Evolutionary conservation across 169 alveolate genomes (phyloP).

Genomic region (Eimeria acervulina): DNA sequence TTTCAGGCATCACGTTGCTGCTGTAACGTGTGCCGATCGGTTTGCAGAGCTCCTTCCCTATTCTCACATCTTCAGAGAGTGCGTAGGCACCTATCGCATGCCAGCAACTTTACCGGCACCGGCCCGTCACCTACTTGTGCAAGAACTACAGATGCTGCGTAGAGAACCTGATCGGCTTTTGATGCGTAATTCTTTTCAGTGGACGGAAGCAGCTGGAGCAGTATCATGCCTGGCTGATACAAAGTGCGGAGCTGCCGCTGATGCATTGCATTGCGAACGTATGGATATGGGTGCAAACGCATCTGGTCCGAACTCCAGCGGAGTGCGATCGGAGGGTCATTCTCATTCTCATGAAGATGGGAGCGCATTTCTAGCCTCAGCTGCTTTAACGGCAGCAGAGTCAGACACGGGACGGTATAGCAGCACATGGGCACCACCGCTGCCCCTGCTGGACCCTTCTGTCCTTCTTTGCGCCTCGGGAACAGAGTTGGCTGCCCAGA

Average conservation of each 20-base stretch:
- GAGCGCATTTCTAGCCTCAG: neutral
- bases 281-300: neutral
- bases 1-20: conserved; percentile 65
- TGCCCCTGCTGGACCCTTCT: conserved; percentile 81
- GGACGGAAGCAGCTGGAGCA: conserved; percentile 81
- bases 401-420: neutral
- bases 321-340: conserved; percentile 18
- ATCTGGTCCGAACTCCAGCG: neutral
- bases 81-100: conserved; percentile 69
- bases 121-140: conserved; percentile 78
- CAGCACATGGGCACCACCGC: conserved; percentile 46
- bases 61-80: conserved; percentile 74
- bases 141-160: conserved; percentile 74
- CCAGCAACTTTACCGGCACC: conserved; percentile 67
- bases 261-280: conserved; percentile 41
- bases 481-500: conserved; percentile 80
- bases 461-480: conserved; percentile 78
- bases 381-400: neutral
- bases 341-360: neutral
- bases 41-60: conserved; percentile 82
- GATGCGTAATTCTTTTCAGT: conserved; percentile 77
- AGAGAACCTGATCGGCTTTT: conserved; percentile 77
- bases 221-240: conserved; percentile 39
- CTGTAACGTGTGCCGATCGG: conserved; percentile 57
- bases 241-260: conserved; percentile 43